These are phyloP conservation scores for Exophiala viscosa DNA, from an alignment of 2,329 filamentous ascomycete genomes.

Conservation along the genomic window DNA sequence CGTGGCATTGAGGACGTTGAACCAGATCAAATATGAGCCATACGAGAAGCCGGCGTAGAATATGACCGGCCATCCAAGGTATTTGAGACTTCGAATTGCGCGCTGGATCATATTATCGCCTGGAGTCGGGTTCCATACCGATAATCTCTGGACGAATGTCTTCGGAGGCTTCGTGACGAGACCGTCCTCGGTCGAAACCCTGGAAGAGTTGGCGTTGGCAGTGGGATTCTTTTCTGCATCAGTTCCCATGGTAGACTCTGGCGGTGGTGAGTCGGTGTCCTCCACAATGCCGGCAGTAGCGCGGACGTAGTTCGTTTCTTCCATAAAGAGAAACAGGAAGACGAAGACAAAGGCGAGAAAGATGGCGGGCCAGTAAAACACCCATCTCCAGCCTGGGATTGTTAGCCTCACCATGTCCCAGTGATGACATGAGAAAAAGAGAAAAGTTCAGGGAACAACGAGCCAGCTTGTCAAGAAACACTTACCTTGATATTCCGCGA, in stretches of 20 bases:
- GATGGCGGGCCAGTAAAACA: constrained; percentile 25
- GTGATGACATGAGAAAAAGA: too few relatives aligned
- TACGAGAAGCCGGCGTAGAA: constrained; percentile 41
- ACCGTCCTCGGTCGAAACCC: background rate
- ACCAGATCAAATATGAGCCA: constrained; percentile 38
- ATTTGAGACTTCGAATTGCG: constrained; percentile 13
- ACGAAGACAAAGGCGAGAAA: constrained; percentile 19
- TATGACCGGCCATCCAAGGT: constrained; percentile 36
- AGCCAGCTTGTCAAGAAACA: too few relatives aligned
- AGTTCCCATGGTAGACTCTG: constrained; percentile 1
- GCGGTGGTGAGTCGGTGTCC: constrained; percentile 7
- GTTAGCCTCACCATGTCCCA: background rate
- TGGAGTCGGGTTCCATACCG: constrained; percentile 12
- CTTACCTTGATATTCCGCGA: constrained; percentile 22
- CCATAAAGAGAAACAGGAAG: constrained; percentile 26
- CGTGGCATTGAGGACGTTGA: constrained; percentile 43
- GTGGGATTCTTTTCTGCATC: constrained; percentile 10
- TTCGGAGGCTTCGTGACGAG: constrained; percentile 1
- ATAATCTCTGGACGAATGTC: constrained; percentile 17
- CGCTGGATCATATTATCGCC: constrained; percentile 13
- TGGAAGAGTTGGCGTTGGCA: background rate
- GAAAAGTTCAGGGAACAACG: too few relatives aligned
- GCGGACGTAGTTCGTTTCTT: constrained; percentile 26
- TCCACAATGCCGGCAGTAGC: constrained; percentile 10
- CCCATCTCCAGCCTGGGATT: constrained; percentile 24